phyloP scores from a whole-genome alignment of 2,329 filamentous ascomycete genomes.

The Aspergillus fumigatus region DNA sequence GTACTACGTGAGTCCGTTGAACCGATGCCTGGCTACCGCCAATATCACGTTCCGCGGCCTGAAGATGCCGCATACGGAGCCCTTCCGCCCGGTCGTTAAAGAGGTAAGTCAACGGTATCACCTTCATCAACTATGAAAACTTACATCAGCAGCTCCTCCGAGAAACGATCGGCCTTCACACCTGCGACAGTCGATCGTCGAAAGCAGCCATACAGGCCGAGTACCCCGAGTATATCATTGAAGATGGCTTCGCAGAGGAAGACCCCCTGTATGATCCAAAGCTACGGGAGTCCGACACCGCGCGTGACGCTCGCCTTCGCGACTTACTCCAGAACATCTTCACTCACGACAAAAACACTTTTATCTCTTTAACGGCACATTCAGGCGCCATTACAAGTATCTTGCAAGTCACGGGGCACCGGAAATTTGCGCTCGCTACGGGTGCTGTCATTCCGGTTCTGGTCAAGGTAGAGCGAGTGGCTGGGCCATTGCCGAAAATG shows the following conservation, averaged over 20 bases:
- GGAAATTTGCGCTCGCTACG: conserved; percentile 44
- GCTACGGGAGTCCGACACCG: conserved; percentile 45
- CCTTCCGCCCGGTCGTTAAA: conserved; percentile 54
- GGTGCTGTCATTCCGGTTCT: conserved; percentile 51
- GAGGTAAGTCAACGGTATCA: conserved; percentile 36
- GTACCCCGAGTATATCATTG: conserved; percentile 50
- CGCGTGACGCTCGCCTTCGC: conserved; percentile 45
- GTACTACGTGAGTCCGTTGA: conserved; percentile 56
- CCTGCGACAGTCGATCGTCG: conserved; percentile 54
- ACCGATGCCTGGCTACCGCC: conserved; percentile 55
- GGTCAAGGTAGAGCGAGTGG: conserved; percentile 38
- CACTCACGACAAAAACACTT: conserved; percentile 41
- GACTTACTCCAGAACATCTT: conserved; percentile 53
- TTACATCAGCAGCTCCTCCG: conserved; percentile 41
- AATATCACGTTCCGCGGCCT: conserved; percentile 50
- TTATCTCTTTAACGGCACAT: conserved; percentile 55
- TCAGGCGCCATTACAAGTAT: conserved; percentile 56
- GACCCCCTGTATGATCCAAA: conserved; percentile 52
- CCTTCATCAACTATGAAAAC: not conserved
- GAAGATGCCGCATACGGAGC: conserved; percentile 39
- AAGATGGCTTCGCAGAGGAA: conserved; percentile 50
- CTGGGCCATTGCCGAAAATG: conserved; percentile 14
- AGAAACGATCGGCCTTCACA: conserved; percentile 58
- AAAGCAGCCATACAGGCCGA: conserved; percentile 44
- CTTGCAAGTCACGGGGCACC: conserved; percentile 44